These are phyloP conservation scores for Golovinomyces cichoracearum DNA, from an alignment of 2,329 filamentous ascomycete species.

Conservation along the genomic window DNA sequence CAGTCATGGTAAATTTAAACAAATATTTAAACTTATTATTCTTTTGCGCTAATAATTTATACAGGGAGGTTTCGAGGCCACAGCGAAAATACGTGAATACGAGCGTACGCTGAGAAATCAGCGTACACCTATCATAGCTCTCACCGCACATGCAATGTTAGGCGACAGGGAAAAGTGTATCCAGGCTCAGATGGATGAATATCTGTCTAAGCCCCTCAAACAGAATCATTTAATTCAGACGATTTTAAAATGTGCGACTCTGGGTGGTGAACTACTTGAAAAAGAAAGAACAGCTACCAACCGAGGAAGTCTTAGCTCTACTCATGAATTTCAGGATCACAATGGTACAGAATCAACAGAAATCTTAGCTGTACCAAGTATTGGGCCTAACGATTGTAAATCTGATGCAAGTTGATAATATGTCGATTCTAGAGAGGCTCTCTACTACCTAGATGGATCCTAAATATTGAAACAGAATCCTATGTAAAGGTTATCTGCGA, in stretches of 20 bases:
- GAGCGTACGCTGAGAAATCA: constrained; percentile 57
- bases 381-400: background rate
- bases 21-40: background rate
- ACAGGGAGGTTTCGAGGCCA: constrained; percentile 85
- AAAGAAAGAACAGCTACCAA: constrained; percentile 28
- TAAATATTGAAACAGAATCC: no score
- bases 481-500: no score
- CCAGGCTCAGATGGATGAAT: constrained; percentile 97
- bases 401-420: background rate
- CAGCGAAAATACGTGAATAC: constrained; percentile 85
- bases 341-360: background rate
- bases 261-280: constrained; percentile 60
- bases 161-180: constrained; percentile 96
- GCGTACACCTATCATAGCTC: constrained; percentile 79
- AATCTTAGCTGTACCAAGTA: background rate
- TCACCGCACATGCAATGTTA: constrained; percentile 96
- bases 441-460: no score
- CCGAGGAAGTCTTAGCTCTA: background rate
- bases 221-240: constrained; percentile 96
- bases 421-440: background rate
- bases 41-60: constrained; percentile 16
- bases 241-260: constrained; percentile 84
- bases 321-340: background rate
- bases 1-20: constrained; percentile 52
- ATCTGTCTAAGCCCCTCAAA: constrained; percentile 84